These are phyloP conservation scores for Linum lewisii DNA, from an alignment of 345 rosid species.

Conservation along the genomic window DNA sequence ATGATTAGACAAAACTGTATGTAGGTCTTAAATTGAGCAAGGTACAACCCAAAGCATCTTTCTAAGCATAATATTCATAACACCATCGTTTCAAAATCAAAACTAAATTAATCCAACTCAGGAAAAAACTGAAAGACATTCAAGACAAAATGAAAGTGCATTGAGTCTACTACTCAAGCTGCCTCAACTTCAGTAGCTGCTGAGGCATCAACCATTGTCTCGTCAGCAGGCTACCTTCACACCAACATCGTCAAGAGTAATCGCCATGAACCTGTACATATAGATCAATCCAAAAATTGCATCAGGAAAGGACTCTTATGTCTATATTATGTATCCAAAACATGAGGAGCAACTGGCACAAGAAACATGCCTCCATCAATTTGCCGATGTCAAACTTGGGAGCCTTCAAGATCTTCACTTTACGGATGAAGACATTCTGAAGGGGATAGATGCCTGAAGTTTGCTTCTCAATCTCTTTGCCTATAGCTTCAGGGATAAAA, in stretches of 20 bases:
- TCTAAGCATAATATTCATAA: background rate
- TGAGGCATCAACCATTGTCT: slow-evolving; percentile 16
- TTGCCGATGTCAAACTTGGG: slow-evolving; percentile 27
- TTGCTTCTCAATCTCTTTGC: slow-evolving; percentile 25
- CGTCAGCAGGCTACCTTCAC: slow-evolving; percentile 25
- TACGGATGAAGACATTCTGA: slow-evolving; percentile 22
- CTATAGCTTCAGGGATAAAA: slow-evolving; percentile 21
- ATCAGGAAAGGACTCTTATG: background rate
- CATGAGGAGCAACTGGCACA: background rate
- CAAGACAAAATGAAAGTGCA: background rate
- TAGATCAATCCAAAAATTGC: background rate
- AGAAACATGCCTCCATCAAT: slow-evolving; percentile 22
- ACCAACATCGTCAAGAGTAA: slow-evolving; percentile 21
- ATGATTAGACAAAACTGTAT: background rate
- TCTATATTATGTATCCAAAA: background rate
- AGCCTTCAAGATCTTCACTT: slow-evolving; percentile 26
- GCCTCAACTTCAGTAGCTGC: slow-evolving; percentile 15
- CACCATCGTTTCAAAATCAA: background rate
- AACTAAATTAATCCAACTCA: background rate
- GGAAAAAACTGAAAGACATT: background rate
- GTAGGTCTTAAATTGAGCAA: too few species aligned
- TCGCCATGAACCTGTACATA: slow-evolving; percentile 23
- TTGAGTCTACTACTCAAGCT: slow-evolving; percentile 11
- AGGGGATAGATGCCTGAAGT: slow-evolving; percentile 19
- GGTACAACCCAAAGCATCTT: background rate